Base-by-base conservation (phyloP, 257 asterid species). In the Jacaranda copaia region DNA sequence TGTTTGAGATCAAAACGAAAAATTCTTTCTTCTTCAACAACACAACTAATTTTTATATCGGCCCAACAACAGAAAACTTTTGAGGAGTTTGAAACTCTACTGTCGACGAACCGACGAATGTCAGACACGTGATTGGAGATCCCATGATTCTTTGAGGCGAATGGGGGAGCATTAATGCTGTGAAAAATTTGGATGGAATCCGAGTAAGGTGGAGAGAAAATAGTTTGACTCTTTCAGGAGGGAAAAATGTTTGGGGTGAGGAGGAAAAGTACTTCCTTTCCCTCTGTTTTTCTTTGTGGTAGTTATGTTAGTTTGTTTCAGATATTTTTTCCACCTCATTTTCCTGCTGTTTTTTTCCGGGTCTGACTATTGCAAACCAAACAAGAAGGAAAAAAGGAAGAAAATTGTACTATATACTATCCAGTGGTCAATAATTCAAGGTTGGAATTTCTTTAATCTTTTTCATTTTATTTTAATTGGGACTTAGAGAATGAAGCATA, bases 51-150 rank as follows among this genome's bases (percentile, higher is more conserved):
- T 75, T 48, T 84, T 82, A 81, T 78, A 81, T 70, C 69, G 48
- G 36, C 74, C 46, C 75, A 81, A 72, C 61, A 68, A 68, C 68
- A 75, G 55, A 53, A 77, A 45, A 19, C 0, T 9, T 8, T 7
- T 8, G 42, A 25, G 43, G 7, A 42, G 40, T 45, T 65, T 16
- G n/a, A 14, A 53, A 11, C 10, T 39, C 42, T 40, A 76, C 38
- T 70, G 72, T 70, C 75, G 77, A 25, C 2, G 32, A 61, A 58
- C 43, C 58, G 58, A 43, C 5, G 46, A 59, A 39, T 10, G 32
- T 18, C 51, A 46, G 78, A 78, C 74, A 68, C 81, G 74, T 76
- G 81, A 68, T 65, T 77, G 86, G 84, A 81, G 84, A 79, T 81
- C 80, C 88, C 86, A 56, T 61, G 53, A 57, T 61, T 71, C 72